Evolutionary conservation across 1,284 basidiomycete genomes (phyloP).

Genomic region (Sporisorium reilianum): DNA sequence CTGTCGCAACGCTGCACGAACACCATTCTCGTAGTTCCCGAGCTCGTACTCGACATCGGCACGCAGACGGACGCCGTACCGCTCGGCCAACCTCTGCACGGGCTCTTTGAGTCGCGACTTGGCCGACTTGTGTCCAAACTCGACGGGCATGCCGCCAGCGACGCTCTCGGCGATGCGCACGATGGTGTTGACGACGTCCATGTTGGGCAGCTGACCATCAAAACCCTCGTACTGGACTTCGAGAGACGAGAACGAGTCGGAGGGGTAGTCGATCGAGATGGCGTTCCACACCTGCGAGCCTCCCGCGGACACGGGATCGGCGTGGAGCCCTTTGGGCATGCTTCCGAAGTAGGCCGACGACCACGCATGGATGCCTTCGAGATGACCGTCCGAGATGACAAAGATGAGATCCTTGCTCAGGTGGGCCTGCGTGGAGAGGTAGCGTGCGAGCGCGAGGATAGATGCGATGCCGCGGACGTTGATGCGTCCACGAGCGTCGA

Average conservation of each 20-base stretch:
- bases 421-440: constrained; percentile 73
- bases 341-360: constrained; percentile 83
- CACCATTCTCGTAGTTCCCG: constrained; percentile 29
- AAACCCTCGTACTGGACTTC: constrained; percentile 94
- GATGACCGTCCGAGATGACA: constrained; percentile 86
- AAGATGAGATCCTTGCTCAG: constrained; percentile 80
- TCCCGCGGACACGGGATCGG: constrained; percentile 73
- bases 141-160: constrained; percentile 70
- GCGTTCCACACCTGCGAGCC: constrained; percentile 80
- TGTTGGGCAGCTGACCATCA: constrained; percentile 94
- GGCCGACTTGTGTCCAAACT: constrained; percentile 9
- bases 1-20: constrained; percentile 25
- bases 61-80: constrained; percentile 4
- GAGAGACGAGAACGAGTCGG: constrained; percentile 93
- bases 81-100: constrained; percentile 11
- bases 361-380: constrained; percentile 94
- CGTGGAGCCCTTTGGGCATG: constrained; percentile 76
- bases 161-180: constrained; percentile 79
- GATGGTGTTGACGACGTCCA: constrained; percentile 90
- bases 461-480: constrained; percentile 90
- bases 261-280: constrained; percentile 92
- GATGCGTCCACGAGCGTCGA: constrained; percentile 71
- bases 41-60: constrained; percentile 35
- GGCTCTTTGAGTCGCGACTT: constrained; percentile 17
- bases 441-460: constrained; percentile 83